Evolutionary conservation across 176 grass and related monocot species (phyloP).

Genomic region (Aegilops tauschii): DNA sequence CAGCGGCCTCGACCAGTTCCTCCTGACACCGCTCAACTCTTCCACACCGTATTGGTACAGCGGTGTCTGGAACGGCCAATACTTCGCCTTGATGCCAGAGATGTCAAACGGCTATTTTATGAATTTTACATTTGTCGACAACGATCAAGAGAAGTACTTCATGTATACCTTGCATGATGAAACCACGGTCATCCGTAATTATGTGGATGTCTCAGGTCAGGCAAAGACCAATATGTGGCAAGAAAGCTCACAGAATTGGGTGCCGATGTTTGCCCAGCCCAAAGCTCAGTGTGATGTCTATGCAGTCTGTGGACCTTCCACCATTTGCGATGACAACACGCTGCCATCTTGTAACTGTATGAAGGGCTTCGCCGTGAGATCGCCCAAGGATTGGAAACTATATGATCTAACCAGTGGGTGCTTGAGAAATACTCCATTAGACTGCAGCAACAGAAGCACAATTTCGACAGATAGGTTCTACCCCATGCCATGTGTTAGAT

Average conservation of each 20-base stretch:
- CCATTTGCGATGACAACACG: constrained; percentile 23
- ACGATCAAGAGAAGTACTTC: constrained; percentile 25
- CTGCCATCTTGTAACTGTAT: constrained; percentile 36
- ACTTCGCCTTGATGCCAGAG: constrained; percentile 31
- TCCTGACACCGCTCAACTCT: neutral
- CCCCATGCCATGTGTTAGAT: neutral
- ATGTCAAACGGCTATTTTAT: neutral
- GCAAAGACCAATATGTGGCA: constrained; percentile 3
- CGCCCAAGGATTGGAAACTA: constrained; percentile 17
- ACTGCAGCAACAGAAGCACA: constrained; percentile 19
- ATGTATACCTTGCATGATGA: constrained; percentile 24
- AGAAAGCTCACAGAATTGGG: constrained; percentile 22
- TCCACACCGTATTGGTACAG: constrained; percentile 16
- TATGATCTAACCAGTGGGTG: constrained; percentile 38
- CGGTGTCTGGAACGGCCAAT: constrained; percentile 48
- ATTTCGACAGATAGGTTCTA: constrained; percentile 41
- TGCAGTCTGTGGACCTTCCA: constrained; percentile 41
- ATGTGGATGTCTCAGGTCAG: constrained; percentile 28
- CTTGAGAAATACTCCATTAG: constrained; percentile 31
- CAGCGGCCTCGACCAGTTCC: neutral
- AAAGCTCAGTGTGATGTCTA: constrained; percentile 33
- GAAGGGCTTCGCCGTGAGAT: constrained; percentile 37
- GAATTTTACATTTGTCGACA: constrained; percentile 14
- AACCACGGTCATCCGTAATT: neutral
- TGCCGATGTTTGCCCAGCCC: constrained; percentile 12